These are phyloP conservation scores for Moricandia arvensis DNA, from an alignment of 345 rosid genomes.

Conservation along the genomic window DNA sequence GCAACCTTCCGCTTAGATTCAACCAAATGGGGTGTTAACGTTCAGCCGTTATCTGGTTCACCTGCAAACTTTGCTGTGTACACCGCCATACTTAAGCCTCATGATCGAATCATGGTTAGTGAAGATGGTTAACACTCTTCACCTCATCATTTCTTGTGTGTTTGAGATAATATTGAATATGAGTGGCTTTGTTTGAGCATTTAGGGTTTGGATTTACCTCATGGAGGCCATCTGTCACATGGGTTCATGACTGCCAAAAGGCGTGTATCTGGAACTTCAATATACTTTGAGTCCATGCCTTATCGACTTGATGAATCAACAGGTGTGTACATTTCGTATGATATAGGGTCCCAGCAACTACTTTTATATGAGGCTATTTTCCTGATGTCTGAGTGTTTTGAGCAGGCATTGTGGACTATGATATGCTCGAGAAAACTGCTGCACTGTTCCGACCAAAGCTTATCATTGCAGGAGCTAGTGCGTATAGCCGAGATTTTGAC, in stretches of 20 bases:
- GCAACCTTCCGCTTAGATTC: conserved; percentile 74
- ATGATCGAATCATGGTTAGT: conserved; percentile 82
- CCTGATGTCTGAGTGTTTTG: conserved; percentile 21
- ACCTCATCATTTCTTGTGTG: not conserved
- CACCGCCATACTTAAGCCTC: conserved; percentile 85
- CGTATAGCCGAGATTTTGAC: conserved; percentile 92
- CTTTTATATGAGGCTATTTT: conserved; percentile 13
- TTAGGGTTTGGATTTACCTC: conserved; percentile 91
- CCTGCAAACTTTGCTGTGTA: conserved; percentile 98
- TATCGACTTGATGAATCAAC: conserved; percentile 89
- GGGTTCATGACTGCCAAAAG: conserved; percentile 96
- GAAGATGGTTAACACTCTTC: not conserved
- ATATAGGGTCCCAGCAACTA: not conserved
- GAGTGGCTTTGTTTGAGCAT: conserved; percentile 8
- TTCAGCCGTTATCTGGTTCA: conserved; percentile 93
- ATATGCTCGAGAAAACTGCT: conserved; percentile 94
- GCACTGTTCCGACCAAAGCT: conserved; percentile 85
- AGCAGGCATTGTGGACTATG: conserved; percentile 81
- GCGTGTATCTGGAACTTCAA: conserved; percentile 90
- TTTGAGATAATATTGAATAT: conserved; percentile 8
- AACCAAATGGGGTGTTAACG: conserved; percentile 88
- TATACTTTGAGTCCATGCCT: conserved; percentile 95
- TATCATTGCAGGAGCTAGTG: conserved; percentile 96
- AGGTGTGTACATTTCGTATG: conserved; percentile 43
- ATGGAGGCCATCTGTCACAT: conserved; percentile 92